Percentiles rank a stretch among this genome's conserved stretches.
phyloP scores from a whole-genome alignment of 1,139 yeast species.

The Lodderomyces metapsilosis region DNA sequence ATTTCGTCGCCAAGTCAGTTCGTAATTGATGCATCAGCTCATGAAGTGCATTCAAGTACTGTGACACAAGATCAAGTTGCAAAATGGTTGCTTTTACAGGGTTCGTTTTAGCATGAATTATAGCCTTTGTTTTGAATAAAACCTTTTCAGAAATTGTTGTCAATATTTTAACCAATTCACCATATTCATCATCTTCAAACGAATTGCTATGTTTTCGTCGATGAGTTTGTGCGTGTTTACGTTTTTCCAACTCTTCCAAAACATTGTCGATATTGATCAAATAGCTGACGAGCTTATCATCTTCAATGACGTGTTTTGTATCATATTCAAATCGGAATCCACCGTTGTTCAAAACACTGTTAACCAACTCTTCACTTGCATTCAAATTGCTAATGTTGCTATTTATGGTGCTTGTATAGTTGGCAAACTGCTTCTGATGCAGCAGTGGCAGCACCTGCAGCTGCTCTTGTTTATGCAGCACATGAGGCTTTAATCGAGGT shows the following conservation, averaged over 20 bases:
- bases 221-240: conserved; percentile 14
- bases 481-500: neutral
- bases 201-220: conserved; percentile 3
- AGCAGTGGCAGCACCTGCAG: neutral
- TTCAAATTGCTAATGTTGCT: neutral
- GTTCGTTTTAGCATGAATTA: conserved; percentile 6
- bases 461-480: neutral
- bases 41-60: conserved; percentile 13
- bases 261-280: conserved; percentile 35
- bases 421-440: neutral
- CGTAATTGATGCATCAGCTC: conserved; percentile 11
- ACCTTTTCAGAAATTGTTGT: conserved; percentile 11
- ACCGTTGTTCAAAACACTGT: conserved; percentile 21
- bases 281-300: conserved; percentile 30
- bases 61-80: conserved; percentile 10
- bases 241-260: conserved; percentile 18
- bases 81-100: conserved; percentile 8
- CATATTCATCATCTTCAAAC: conserved; percentile 5
- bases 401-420: neutral
- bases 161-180: conserved; percentile 12
- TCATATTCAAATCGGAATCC: conserved; percentile 22
- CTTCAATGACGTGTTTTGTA: conserved; percentile 18
- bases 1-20: conserved; percentile 11
- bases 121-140: conserved; percentile 6
- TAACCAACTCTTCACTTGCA: conserved; percentile 15